Conservation (phyloP, 139 green algal species). For the Klebsormidium nitens region DNA sequence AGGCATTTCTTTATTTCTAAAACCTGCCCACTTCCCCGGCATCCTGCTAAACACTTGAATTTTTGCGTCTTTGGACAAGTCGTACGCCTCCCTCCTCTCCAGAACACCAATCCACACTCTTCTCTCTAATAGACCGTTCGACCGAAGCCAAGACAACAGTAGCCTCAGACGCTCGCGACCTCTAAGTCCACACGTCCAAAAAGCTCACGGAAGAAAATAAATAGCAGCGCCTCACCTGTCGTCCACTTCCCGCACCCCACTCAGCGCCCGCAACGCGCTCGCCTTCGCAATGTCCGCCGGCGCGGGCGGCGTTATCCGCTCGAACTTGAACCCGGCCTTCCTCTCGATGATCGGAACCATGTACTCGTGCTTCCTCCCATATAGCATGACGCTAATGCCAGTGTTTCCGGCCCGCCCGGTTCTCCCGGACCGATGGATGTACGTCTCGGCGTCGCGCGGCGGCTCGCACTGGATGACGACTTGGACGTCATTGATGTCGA, state of each 20-base stretch:
- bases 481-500: conserved; percentile 95
- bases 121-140: no score
- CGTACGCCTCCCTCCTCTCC: no score
- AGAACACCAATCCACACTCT: no score
- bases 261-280: conserved; percentile 58
- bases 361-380: conserved; percentile 70
- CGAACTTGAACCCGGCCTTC: conserved; percentile 72
- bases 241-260: conserved; percentile 57
- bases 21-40: no score
- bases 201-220: no score
- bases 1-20: no score
- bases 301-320: conserved; percentile 84
- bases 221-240: conserved; percentile 31
- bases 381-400: conserved; percentile 80
- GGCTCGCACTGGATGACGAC: conserved; percentile 71
- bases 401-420: conserved; percentile 76
- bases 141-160: no score
- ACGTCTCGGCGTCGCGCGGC: conserved; percentile 81
- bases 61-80: no score
- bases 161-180: no score
- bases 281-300: conserved; percentile 79
- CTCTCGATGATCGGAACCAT: conserved; percentile 76
- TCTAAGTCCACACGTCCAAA: no score
- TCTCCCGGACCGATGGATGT: conserved; percentile 87
- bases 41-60: no score